These are phyloP conservation scores for Globisporangium abappressorium DNA, from an alignment of 352 stramenopile genomes.

Conservation along the genomic window DNA sequence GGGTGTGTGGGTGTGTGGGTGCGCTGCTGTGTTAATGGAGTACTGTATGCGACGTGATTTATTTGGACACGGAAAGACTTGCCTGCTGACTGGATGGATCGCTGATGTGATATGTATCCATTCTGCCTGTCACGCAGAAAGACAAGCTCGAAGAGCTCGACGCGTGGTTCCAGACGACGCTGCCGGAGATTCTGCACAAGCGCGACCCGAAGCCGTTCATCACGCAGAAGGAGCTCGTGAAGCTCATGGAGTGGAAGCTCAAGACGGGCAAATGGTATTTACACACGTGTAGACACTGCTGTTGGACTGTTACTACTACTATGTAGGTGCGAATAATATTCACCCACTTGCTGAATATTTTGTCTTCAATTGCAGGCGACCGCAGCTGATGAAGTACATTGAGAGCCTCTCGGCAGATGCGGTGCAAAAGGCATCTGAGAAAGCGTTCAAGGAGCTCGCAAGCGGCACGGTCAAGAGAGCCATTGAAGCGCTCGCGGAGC, in stretches of 20 bases:
- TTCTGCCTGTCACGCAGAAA: conserved; percentile 33
- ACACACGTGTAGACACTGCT: too few relatives aligned
- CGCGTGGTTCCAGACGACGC: conserved; percentile 44
- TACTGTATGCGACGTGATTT: background rate
- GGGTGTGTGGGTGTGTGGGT: too few relatives aligned
- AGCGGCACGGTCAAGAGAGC: conserved; percentile 33
- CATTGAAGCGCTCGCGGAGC: conserved; percentile 42
- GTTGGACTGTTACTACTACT: background rate
- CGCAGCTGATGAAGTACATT: conserved; percentile 75
- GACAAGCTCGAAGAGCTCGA: conserved; percentile 56
- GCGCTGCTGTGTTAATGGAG: background rate
- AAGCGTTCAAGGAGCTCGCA: conserved; percentile 32
- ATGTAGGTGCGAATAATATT: background rate
- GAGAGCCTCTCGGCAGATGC: conserved; percentile 36
- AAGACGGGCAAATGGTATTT: conserved; percentile 81
- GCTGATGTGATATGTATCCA: background rate
- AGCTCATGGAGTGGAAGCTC: conserved; percentile 83
- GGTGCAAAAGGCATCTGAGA: conserved; percentile 44
- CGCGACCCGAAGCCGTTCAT: conserved; percentile 53
- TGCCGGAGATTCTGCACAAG: conserved; percentile 36
- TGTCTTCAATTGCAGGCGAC: conserved; percentile 33
- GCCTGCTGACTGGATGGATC: background rate
- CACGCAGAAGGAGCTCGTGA: conserved; percentile 48
- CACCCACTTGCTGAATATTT: background rate
- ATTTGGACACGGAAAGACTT: background rate